Evolutionary conservation across 2,329 filamentous ascomycete genomes (phyloP), one percentile per base, ranked within the genome.

Genomic region (Fusarium devonianum): DNA sequence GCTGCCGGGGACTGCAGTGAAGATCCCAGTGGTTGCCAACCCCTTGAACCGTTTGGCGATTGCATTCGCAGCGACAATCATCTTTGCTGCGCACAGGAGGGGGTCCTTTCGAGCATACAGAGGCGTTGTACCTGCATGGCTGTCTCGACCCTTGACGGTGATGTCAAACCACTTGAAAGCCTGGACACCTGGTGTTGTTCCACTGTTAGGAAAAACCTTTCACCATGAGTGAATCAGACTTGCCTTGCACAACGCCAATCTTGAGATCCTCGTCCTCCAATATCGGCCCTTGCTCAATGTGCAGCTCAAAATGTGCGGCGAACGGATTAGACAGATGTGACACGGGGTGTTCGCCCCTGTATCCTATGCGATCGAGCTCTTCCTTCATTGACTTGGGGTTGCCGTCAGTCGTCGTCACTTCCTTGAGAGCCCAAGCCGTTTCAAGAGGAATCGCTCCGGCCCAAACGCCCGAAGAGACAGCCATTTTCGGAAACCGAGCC

Each of bases 301-400:
- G 90, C 8, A 94, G 78, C 69, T 92, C 88, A 65, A 93, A 92
- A 69, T 92, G 88, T 1, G 88, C 89, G 1, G 83, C 87, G 71
- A 92, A 84, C 0, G 87, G 87, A 1, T 39, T 56, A 2, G 58
- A 33, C 3, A 58, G 38, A 35, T 63, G 46, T 17, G 59, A 65
- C 8, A 64, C 61, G 0, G 63, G 52, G 0, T 77, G 71, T 0
- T 70, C 59, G 11, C 89, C 89, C 0, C 90, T 72, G 56, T 89
- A 92, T 1, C 85, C 85, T 39, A 92, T 91, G 11, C 87, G 79
- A 64, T 88, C 75, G 0, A 94, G 78, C 53, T 92, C 69, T 9
- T 61, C 58, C 17, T 64, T 67, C 9, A 71, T 55, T 0, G 69
- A 67, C 4, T 49, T 56, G 1, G 54, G 48, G 4, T 50, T 59